phyloP scores from a whole-genome alignment of 2,329 filamentous ascomycete genomes.

The Ceratocystis papillata region DNA sequence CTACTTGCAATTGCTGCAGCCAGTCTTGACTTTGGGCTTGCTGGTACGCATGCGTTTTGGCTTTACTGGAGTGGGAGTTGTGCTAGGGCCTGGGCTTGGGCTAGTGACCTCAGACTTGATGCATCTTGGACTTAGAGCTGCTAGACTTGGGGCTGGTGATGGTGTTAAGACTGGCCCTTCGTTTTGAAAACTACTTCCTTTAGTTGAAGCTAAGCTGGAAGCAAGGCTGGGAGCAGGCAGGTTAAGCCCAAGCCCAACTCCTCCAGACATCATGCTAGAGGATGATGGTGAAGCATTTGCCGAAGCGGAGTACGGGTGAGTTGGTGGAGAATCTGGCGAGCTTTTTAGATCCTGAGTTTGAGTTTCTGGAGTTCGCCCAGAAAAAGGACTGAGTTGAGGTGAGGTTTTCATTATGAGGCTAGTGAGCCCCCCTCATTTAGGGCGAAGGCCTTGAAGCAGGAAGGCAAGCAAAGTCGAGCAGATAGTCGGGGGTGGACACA shows the following conservation, averaged over 20 bases:
- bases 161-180: not conserved
- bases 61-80: not conserved
- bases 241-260: not conserved
- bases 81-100: not conserved
- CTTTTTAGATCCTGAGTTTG: not conserved
- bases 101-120: too few species aligned
- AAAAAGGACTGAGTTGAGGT: not conserved
- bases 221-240: not conserved
- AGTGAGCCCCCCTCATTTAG: not conserved
- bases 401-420: not conserved
- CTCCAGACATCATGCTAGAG: not conserved
- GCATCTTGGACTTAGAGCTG: too few species aligned
- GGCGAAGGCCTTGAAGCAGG: not conserved
- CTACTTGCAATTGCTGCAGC: conserved; percentile 59
- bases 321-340: not conserved
- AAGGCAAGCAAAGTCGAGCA: not conserved
- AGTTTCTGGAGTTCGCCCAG: not conserved
- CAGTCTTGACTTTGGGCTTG: conserved; percentile 54
- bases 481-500: not conserved
- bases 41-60: conserved; percentile 42
- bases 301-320: too few species aligned
- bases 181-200: not conserved
- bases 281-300: too few species aligned
- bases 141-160: not conserved
- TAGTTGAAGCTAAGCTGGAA: not conserved